Evolutionary conservation across 768 basidiomycete species (phyloP).

Genomic region (Collybia mongolica): DNA sequence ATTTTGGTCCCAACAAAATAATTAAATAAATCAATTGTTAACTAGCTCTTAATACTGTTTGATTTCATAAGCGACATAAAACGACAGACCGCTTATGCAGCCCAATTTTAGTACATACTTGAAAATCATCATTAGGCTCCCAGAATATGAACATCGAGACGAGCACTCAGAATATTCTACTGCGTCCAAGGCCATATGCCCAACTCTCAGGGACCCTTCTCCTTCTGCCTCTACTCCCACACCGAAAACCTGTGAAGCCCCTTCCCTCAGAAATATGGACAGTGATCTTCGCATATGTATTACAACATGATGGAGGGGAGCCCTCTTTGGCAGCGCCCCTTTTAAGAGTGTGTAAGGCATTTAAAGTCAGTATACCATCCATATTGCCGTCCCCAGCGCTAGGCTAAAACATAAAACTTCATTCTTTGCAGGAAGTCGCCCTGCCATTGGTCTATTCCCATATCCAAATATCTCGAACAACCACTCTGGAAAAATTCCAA

Average conservation of each 20-base stretch:
- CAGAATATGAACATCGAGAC: slow-evolving; percentile 13
- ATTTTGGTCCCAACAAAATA: slow-evolving; percentile 41
- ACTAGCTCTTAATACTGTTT: too few relatives aligned
- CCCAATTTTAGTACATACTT: too few relatives aligned
- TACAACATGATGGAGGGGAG: slow-evolving; percentile 19
- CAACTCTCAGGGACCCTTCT: slow-evolving; percentile 56
- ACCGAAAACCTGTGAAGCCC: slow-evolving; percentile 45
- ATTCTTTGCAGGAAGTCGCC: slow-evolving; percentile 50
- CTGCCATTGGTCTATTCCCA: slow-evolving; percentile 67
- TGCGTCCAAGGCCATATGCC: slow-evolving; percentile 69
- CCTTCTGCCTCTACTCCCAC: slow-evolving; percentile 68
- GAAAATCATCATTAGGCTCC: too few relatives aligned
- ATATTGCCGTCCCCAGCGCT: not conserved
- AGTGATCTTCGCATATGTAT: slow-evolving; percentile 48
- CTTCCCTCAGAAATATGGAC: slow-evolving; percentile 75
- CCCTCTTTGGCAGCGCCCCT: slow-evolving; percentile 31
- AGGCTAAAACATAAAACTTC: not conserved
- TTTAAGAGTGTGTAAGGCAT: slow-evolving; percentile 42
- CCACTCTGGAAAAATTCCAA: slow-evolving; percentile 56
- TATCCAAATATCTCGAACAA: slow-evolving; percentile 41
- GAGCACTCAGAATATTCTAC: slow-evolving; percentile 44
- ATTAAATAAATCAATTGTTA: not conserved
- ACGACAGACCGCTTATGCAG: too few relatives aligned
- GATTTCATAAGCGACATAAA: too few relatives aligned
- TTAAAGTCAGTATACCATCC: slow-evolving; percentile 33